Evolutionary conservation across 1,139 yeast species (phyloP), one percentile per base, ranked within the genome.

Genomic region (Hemisphaericaspora xylofermentans): DNA sequence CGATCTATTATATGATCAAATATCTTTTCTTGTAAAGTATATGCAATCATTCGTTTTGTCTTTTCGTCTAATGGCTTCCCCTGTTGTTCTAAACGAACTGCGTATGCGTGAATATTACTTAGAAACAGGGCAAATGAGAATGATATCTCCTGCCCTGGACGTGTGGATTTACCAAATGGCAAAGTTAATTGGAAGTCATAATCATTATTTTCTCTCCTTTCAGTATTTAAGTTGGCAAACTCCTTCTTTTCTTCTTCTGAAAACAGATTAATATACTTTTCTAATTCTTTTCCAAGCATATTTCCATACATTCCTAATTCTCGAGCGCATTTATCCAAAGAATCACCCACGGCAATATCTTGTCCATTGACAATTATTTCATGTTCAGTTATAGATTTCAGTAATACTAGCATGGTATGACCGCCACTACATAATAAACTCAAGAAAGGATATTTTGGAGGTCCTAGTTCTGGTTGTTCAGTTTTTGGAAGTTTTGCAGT

Each of bases 331-430:
- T 93, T 91, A 61, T 93, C 99, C 18, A 93, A 64, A 1, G 96
- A 85, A 59, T 93, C 97, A 0, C 98, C 99, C 4, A 86, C 85
- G 0, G 98, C 97, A 21, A 89, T 87, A 57, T 93, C 98, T 22
- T 80, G 65, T 0, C 95, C 86, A 53, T 89, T 76, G 9, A 85
- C 80, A 5, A 94, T 55, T 1, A 93, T 76, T 45, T 79, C 80
- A 62, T 93, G 98, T 2, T 83, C 73, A 0, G 71, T 51, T 2
- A 88, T 53, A 10, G 84, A 66, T 30, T 63, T 66, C 50, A 91
- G 84, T 6, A 79, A 66, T 1, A 93, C 96, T 26, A 91, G 67
- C 82, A 89, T 81, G 0, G 98, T 89, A 56, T 93, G 98, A 1
- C 99, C 99, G 0, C 99, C 99, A 53, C 95, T 84, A 14, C 85